phyloP scores from a whole-genome alignment of 148 eudicot species.

The Spergularia marina region DNA sequence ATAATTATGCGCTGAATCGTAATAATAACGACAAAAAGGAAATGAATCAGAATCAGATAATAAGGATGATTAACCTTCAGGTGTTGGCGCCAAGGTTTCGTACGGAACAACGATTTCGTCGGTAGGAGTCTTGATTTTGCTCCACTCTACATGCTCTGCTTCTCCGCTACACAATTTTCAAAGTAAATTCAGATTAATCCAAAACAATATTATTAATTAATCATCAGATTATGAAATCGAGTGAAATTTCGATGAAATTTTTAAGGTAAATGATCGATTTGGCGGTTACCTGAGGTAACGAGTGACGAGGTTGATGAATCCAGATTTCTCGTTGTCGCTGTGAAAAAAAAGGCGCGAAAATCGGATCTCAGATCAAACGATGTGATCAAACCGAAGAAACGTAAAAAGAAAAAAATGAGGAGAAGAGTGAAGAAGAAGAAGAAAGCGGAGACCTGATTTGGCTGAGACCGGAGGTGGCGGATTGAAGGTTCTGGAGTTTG shows the following conservation, averaged over 20 bases:
- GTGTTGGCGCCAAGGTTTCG: slow-evolving; percentile 51
- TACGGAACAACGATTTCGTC: slow-evolving; percentile 93
- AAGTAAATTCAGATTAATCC: neutral
- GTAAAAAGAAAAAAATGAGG: neutral
- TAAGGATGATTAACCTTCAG: slow-evolving; percentile 46
- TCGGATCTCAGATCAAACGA: slow-evolving; percentile 23
- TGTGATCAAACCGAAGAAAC: neutral
- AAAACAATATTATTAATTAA: neutral
- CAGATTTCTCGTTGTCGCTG: slow-evolving; percentile 98
- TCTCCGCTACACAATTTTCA: slow-evolving; percentile 52
- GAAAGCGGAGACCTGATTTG: slow-evolving; percentile 54
- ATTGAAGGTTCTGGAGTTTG: slow-evolving; percentile 60
- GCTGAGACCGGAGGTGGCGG: slow-evolving; percentile 52
- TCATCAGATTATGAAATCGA: neutral
- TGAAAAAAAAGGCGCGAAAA: slow-evolving; percentile 8
- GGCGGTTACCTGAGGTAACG: slow-evolving; percentile 78
- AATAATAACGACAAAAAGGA: neutral
- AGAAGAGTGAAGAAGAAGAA: neutral
- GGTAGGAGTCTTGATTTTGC: slow-evolving; percentile 91
- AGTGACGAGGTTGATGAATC: slow-evolving; percentile 80
- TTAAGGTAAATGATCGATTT: neutral
- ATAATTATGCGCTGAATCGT: neutral
- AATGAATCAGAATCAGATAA: neutral
- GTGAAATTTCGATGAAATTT: neutral
- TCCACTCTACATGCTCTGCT: slow-evolving; percentile 85